Evolutionary conservation across 2,329 filamentous ascomycete species (phyloP).

Genomic region (Claviceps quebecensis): DNA sequence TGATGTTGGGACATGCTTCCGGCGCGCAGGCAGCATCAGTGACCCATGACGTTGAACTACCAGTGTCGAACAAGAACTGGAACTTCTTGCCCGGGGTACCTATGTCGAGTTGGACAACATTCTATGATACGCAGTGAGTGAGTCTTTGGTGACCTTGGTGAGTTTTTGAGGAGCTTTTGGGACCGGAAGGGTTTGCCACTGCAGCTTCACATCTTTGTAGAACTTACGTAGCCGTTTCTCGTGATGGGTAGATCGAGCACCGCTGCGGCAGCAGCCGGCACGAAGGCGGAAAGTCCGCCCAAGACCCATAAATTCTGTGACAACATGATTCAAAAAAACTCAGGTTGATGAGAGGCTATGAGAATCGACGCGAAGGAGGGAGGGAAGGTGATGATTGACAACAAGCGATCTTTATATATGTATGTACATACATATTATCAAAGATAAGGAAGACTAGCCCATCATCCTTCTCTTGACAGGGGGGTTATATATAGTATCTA

Average conservation of each 20-base stretch:
- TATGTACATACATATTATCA: too few relatives aligned
- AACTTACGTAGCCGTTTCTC: not conserved
- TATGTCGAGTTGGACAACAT: not conserved
- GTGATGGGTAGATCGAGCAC: not conserved
- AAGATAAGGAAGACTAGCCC: too few relatives aligned
- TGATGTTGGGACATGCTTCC: constrained; percentile 13
- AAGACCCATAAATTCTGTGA: not conserved
- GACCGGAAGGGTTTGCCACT: not conserved
- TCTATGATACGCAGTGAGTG: not conserved
- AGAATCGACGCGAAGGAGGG: not conserved
- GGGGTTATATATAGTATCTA: too few relatives aligned
- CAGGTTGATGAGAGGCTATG: constrained; percentile 19
- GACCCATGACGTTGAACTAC: constrained; percentile 21
- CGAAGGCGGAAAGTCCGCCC: not conserved
- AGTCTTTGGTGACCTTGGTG: too few relatives aligned
- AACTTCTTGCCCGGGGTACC: constrained; percentile 17
- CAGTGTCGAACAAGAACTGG: constrained; percentile 21
- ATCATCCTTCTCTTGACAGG: too few relatives aligned
- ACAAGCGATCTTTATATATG: too few relatives aligned
- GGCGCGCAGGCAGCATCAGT: constrained; percentile 13
- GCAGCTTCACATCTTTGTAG: not conserved
- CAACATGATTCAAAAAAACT: not conserved
- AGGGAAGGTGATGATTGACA: too few relatives aligned
- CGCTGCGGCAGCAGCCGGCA: not conserved
- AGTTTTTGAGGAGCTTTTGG: not conserved